phyloP scores from a whole-genome alignment of 1,284 basidiomycete species.

The Baeospora myosura region DNA sequence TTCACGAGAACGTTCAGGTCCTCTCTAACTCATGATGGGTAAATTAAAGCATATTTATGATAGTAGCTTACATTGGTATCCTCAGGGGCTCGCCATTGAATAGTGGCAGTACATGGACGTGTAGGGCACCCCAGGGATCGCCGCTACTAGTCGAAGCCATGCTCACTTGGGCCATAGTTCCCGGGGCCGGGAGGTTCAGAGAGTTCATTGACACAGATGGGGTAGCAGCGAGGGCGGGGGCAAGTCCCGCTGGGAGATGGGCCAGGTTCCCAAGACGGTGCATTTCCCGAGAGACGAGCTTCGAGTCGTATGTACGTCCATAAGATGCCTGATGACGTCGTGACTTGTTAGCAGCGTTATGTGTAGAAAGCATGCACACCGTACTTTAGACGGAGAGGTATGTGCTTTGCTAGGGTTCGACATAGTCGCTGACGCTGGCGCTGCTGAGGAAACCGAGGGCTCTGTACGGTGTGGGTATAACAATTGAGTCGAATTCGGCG shows the following conservation, averaged over 20 bases:
- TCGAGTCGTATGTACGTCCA: conserved; percentile 62
- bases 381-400: conserved; percentile 62
- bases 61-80: conserved; percentile 63
- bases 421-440: not conserved
- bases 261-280: conserved; percentile 62
- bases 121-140: conserved; percentile 75
- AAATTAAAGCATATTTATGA: not conserved
- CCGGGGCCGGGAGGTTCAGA: conserved; percentile 30
- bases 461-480: not conserved
- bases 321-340: conserved; percentile 36
- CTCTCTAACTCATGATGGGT: conserved; percentile 46
- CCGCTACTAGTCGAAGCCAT: conserved; percentile 35
- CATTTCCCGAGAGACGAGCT: conserved; percentile 71
- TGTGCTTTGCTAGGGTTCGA: not conserved
- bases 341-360: conserved; percentile 2
- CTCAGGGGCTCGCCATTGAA: conserved; percentile 90
- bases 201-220: conserved; percentile 30
- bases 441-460: not conserved
- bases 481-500: not conserved
- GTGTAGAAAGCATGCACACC: conserved; percentile 14
- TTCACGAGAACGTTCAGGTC: conserved; percentile 80
- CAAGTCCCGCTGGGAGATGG: conserved; percentile 26
- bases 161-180: conserved; percentile 25
- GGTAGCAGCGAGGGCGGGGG: conserved; percentile 31
- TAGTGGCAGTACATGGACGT: conserved; percentile 81